Evolutionary conservation across 495 filamentous ascomycete genomes (phyloP), one percentile per base, ranked within the genome.

Genomic region (Neurospora tetrasperma): DNA sequence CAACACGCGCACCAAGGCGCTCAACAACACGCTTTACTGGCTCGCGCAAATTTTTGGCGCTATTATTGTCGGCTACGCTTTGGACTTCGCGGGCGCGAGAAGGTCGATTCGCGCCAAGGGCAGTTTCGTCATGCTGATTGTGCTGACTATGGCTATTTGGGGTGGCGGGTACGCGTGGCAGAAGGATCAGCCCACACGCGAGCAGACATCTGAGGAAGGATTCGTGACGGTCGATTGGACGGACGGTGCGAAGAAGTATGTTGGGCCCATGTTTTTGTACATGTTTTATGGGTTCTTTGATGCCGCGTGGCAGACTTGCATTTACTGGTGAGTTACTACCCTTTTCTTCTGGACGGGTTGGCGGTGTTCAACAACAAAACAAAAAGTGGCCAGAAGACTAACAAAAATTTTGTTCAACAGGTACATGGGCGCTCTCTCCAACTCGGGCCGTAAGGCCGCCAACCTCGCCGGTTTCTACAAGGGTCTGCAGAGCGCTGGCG

Each of bases 381-480:
- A 31, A 31, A 1, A 31, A 31, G 27, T 3, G 39, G 8, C 2
- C 9, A 10, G 0, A 40, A 10, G 1, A 40, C 39, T 40, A 40
- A 40, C 39, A 9, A 11, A 11, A 3, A 11, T 2, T 40, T 16
- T 18, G 16, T 20, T 12, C 20, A 27, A 14, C 74, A 94, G 91
- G 91, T 93, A 91, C 83, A 97, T 98, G 92, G 95, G 95, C 42
- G 90, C 94, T 20, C 86, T 97, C 41, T 93, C 90, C 77, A 97
- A 98, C 85, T 96, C 96, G 68, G 88, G 91, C 74, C 92, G 94
- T 78, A 96, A 94, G 78, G 86, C 95, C 27, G 95, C 95, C 83
- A 97, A 97, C 84, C 92, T 96, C 77, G 90, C 93, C 42, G 95
- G 95, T 71, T 97, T 95, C 86, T 97, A 97, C 87, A 97, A 97